Evolutionary conservation across 2,329 filamentous ascomycete genomes (phyloP).

Genomic region (Phaeosphaeria sp.): DNA sequence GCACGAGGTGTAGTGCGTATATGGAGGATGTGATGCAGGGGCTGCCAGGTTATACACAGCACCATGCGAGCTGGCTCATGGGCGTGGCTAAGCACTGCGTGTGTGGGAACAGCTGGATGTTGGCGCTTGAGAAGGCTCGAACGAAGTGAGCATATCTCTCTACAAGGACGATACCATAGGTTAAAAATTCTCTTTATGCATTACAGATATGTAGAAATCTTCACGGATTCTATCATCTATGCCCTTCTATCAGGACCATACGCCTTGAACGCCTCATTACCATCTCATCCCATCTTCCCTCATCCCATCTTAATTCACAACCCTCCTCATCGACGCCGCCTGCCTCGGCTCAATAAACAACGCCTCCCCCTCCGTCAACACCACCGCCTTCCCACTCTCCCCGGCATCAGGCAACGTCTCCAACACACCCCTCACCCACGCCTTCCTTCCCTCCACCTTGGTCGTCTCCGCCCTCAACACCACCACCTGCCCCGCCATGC

Average conservation of each 20-base stretch:
- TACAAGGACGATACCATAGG: neutral
- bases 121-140: constrained; percentile 34
- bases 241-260: neutral
- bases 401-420: constrained; percentile 82
- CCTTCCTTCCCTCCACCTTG: constrained; percentile 90
- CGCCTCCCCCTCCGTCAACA: constrained; percentile 82
- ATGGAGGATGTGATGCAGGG: constrained; percentile 54
- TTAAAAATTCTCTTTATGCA: neutral
- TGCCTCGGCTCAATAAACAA: constrained; percentile 89
- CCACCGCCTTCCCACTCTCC: constrained; percentile 64
- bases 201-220: neutral
- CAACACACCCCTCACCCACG: constrained; percentile 88
- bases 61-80: constrained; percentile 44
- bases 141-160: constrained; percentile 4
- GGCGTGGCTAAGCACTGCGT: constrained; percentile 49
- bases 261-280: neutral
- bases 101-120: constrained; percentile 48
- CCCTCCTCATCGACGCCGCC: constrained; percentile 60
- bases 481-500: constrained; percentile 75
- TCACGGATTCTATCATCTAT: neutral
- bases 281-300: neutral
- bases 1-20: constrained; percentile 54
- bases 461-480: constrained; percentile 81
- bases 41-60: constrained; percentile 35
- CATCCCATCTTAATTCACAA: constrained; percentile 24